These are phyloP conservation scores for Acidomyces sp. DNA, from an alignment of 495 filamentous ascomycete species.

Conservation along the genomic window DNA sequence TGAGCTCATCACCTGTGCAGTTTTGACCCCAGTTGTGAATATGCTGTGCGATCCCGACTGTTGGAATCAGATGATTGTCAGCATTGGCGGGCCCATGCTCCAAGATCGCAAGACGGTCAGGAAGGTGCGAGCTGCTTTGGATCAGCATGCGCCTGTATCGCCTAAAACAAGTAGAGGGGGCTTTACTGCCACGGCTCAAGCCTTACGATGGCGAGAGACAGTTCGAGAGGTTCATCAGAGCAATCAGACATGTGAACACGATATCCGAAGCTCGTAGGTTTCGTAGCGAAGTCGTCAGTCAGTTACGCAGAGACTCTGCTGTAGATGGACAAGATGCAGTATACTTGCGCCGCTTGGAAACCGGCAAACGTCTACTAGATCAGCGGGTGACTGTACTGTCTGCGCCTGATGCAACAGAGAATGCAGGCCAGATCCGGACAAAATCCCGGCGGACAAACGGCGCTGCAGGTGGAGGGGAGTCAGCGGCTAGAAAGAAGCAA, in stretches of 20 bases:
- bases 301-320: conserved; percentile 72
- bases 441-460: conserved; percentile 23
- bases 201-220: conserved; percentile 70
- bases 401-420: conserved; percentile 38
- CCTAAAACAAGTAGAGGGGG: conserved; percentile 50
- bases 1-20: conserved; percentile 71
- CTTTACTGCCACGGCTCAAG: conserved; percentile 53
- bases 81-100: conserved; percentile 58
- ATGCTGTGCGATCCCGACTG: conserved; percentile 80
- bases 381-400: conserved; percentile 68
- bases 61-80: conserved; percentile 93
- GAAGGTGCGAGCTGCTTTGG: conserved; percentile 82
- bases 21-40: conserved; percentile 57
- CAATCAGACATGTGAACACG: conserved; percentile 77
- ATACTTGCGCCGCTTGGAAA: conserved; percentile 78
- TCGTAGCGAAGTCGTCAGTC: conserved; percentile 81
- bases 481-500: conserved; percentile 47
- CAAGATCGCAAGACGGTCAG: conserved; percentile 93
- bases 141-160: conserved; percentile 81
- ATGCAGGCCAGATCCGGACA: conserved; percentile 40
- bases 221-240: conserved; percentile 87
- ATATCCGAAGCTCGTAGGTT: conserved; percentile 89
- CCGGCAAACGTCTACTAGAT: conserved; percentile 79
- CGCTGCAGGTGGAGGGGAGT: background rate
- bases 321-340: conserved; percentile 67